Percentiles rank a stretch among this genome's conserved stretches.
Conservation (phyloP, 106 monocot genomes). For the Chionographis japonica region DNA sequence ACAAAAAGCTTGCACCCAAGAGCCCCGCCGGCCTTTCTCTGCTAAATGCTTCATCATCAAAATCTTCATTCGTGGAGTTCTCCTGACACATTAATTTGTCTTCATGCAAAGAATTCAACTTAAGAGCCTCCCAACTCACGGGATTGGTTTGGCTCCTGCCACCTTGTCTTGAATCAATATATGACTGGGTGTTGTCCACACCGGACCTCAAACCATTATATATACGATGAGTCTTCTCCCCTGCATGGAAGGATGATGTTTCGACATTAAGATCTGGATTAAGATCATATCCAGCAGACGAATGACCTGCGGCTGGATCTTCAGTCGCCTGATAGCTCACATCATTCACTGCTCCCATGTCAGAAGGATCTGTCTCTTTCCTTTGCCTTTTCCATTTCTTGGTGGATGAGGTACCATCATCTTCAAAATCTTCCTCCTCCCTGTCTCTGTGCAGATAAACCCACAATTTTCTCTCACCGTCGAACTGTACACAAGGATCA, state of each 20-base stretch:
- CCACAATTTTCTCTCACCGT: constrained; percentile 89
- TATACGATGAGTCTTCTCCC: constrained; percentile 28
- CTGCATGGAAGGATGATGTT: constrained; percentile 18
- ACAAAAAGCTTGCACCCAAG: constrained; percentile 33
- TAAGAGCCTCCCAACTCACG: constrained; percentile 40
- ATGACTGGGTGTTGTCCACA: constrained; percentile 35
- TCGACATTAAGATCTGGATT: constrained; percentile 42
- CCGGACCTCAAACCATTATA: constrained; percentile 40
- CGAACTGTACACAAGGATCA: constrained; percentile 94
- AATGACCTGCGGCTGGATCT: constrained; percentile 22
- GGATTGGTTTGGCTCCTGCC: constrained; percentile 17
- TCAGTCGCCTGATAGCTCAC: constrained; percentile 17
- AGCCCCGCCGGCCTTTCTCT: constrained; percentile 38
- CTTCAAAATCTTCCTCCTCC: constrained; percentile 99
- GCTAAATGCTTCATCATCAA: constrained; percentile 50
- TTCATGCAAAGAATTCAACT: constrained; percentile 28
- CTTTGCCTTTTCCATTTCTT: constrained; percentile 98
- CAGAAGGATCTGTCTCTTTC: constrained; percentile 62
- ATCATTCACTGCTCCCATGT: constrained; percentile 30
- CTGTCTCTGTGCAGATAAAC: constrained; percentile 86
- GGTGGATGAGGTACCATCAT: constrained; percentile 94
- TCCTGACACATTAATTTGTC: constrained; percentile 55
- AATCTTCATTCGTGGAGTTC: constrained; percentile 62
- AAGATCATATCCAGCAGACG: constrained; percentile 37
- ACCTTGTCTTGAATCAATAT: constrained; percentile 25